A percentile compares a stretch with the other conserved stretches of the same genome.
phyloP scores from a whole-genome alignment of 2,329 filamentous ascomycete species.

The Sporothrix protearum region DNA sequence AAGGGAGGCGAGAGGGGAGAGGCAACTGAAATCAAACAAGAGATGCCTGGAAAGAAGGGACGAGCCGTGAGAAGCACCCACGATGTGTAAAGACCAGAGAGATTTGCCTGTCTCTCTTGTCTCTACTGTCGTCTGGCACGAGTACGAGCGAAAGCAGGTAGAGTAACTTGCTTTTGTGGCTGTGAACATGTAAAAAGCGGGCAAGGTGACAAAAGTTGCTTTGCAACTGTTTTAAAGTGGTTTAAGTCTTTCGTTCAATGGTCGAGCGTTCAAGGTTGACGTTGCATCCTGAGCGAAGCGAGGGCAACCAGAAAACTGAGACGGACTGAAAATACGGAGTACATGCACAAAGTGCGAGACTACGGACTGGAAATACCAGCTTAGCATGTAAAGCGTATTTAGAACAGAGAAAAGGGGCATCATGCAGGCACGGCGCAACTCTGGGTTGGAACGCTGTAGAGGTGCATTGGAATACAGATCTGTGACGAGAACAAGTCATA shows the following conservation, averaged over 20 bases:
- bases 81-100: background rate
- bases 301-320: background rate
- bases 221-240: background rate
- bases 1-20: background rate
- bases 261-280: background rate
- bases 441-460: background rate
- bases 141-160: background rate
- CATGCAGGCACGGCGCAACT: background rate
- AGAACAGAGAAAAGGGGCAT: slow-evolving; percentile 2
- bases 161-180: background rate
- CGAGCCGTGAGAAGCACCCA: background rate
- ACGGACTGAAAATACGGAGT: too few species aligned
- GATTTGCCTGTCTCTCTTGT: background rate
- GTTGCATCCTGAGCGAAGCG: background rate
- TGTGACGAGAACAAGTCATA: background rate
- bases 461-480: background rate
- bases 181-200: background rate
- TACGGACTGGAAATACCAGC: background rate
- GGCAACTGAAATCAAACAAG: background rate
- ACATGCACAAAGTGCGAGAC: background rate
- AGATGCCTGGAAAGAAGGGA: background rate
- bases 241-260: background rate
- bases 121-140: background rate
- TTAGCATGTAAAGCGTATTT: background rate
- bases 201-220: background rate